Evolutionary conservation across 805 yeast species (phyloP), one percentile per base, ranked within the genome.

Genomic region (Wickerhamiella spandovensis): DNA sequence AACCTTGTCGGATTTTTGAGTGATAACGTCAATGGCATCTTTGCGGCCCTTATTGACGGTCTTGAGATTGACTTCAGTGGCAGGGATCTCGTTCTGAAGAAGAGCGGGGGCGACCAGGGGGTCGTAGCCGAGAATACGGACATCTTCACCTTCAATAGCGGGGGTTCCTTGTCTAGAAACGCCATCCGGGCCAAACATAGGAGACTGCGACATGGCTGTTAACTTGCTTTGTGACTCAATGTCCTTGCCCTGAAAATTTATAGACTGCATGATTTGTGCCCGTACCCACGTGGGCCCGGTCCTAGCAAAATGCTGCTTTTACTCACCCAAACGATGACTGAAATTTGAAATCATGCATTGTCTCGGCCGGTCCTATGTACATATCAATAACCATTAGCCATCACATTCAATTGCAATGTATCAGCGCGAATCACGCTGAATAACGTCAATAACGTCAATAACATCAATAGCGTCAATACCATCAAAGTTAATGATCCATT

Each of bases 101-200:
- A 89, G 75, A 51, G 89, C 97, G 52, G 98, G 98, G 1, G 97
- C 82, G 24, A 86, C 81, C 56, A 92, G 72, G 13, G 98, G 98
- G 63, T 90, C 95, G 78, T 88, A 90, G 54, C 96, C 97, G 53
- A 79, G 70, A 61, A 86, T 65, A 47, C 71, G 61, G 22, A 64
- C 67, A 50, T 67, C 71, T 53, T 67, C 82, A 59, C 85, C 90
- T 64, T 82, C 89, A 57, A 77, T 81, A 52, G 49, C 50, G 28
- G 58, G 59, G 38, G 57, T 46, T 18, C 48, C 48, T 22, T 47
- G 46, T 8, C 61, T 52, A 17, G 59, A 52, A 30, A 55, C 42
- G 8, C 62, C 62, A 48, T 59, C 62, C 18, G 60, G 61, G 47
- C 62, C 58, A 51, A 59, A 59, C 62, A 59, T 59, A 78, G 61